Evolutionary conservation across 179 eudicot species (phyloP), one percentile per base, ranked within the genome.

Genomic region (Gypsophila paniculata): DNA sequence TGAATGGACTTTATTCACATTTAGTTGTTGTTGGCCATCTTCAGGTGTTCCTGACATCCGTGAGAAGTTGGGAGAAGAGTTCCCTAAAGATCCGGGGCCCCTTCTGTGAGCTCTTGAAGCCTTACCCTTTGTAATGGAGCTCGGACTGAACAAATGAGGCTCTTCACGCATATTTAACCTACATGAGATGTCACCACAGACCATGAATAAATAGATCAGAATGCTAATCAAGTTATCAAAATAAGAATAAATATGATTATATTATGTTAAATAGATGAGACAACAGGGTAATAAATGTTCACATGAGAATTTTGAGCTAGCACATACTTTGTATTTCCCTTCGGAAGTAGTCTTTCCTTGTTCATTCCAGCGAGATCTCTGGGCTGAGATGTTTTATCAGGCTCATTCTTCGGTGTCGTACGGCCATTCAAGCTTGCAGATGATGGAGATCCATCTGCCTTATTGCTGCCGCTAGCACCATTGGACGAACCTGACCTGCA

Each of bases 131-230:
- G 87, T 75, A 44, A 88, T 38, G 61, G 90, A 79, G 72, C 85
- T 77, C 72, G 88, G 75, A 62, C 73, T 77, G 25, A 78, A 71
- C 61, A 72, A 72, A 69, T 80, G 82, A 77, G 73, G 77, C 38
- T 91, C 96, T 70, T 89, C 97, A 19, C 87, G 87, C 65, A 79
- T 77, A 85, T 74, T 89, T 74, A 73, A 79, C 90, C 96, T 90
- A 51, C 14, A 53, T 44, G 48, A 68, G 34, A 68, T 39, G 25
- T 32, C 11, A 63, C 60, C 62, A 79, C 46, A 49, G 14, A 66
- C 14, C 51, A 29, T 17, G 19, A 68, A 61, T 54, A 46, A 9
- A 55, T 58, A 71, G 61, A 71, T 52, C 66, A 75, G 26, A 44
- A 46, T 57, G 71, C 9, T 60, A 58, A 54, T 59, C 26, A 71